A percentile compares a stretch with the other conserved stretches of the same genome.
Conservation (phyloP, 139 green algal genomes). For the Monoraphidium neglectum region DNA sequence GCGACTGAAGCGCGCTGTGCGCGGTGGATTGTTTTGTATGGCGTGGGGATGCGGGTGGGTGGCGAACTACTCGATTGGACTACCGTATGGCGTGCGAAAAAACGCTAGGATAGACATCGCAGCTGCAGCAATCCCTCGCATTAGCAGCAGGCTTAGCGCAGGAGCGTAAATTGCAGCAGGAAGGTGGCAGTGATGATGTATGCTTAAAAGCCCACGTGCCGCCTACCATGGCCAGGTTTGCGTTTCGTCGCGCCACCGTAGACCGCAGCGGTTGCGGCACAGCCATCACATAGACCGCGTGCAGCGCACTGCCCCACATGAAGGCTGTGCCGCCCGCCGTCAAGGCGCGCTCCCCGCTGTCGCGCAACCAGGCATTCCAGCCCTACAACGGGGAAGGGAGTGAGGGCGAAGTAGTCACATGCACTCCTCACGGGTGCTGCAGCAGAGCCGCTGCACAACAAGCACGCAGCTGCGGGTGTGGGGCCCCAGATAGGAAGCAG, state of each 20-base stretch:
- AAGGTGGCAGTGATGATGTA: neutral
- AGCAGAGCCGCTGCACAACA: too few relatives aligned
- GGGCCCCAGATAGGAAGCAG: too few relatives aligned
- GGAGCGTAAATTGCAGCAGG: too few relatives aligned
- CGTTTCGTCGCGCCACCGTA: slow-evolving; percentile 6
- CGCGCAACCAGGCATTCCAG: too few relatives aligned
- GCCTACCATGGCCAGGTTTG: slow-evolving; percentile 8
- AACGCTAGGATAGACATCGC: neutral
- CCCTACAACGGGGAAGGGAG: too few relatives aligned
- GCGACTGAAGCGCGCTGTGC: neutral
- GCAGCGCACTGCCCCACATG: slow-evolving; percentile 14
- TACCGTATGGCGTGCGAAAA: neutral
- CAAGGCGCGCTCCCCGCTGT: too few relatives aligned
- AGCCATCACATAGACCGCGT: slow-evolving; percentile 15
- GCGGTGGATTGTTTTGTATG: neutral
- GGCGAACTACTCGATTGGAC: slow-evolving; percentile 5
- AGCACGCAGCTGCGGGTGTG: too few relatives aligned
- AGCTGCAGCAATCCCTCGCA: too few relatives aligned
- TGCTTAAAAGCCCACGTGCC: too few relatives aligned
- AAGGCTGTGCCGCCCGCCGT: neutral
- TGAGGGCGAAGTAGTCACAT: too few relatives aligned
- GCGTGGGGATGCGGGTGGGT: neutral
- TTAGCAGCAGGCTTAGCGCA: too few relatives aligned
- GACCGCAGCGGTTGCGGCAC: slow-evolving; percentile 14
- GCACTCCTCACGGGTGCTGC: too few relatives aligned